Percentiles rank a stretch among this genome's conserved stretches.
Conservation (phyloP, 768 basidiomycete species). For the Lepiota brunneoincarnata region DNA sequence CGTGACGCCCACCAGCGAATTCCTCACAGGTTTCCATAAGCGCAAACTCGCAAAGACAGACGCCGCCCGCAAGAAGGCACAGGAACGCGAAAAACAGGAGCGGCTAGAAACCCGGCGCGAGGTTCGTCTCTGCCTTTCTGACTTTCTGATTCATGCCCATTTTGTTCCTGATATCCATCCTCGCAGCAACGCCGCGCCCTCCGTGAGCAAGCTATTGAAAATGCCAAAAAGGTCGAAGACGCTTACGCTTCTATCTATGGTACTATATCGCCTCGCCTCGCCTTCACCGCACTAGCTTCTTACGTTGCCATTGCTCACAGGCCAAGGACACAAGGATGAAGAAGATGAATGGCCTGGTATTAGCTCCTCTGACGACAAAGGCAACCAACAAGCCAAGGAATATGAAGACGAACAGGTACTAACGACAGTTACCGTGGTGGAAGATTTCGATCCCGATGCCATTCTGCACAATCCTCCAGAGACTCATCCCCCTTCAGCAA, state of each 20-base stretch:
- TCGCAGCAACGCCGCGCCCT: slow-evolving; percentile 73
- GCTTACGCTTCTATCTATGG: slow-evolving; percentile 60
- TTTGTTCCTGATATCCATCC: slow-evolving; percentile 11
- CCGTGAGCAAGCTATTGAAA: slow-evolving; percentile 73
- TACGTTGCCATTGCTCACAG: slow-evolving; percentile 11
- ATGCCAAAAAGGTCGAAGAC: slow-evolving; percentile 73
- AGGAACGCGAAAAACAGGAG: slow-evolving; percentile 74
- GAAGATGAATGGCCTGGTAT: slow-evolving; percentile 51
- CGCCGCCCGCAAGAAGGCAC: slow-evolving; percentile 67
- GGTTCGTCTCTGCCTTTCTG: slow-evolving; percentile 44
- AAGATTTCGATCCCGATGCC: slow-evolving; percentile 81
- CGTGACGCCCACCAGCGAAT: slow-evolving; percentile 56
- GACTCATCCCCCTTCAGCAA: slow-evolving; percentile 12
- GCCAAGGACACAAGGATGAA: slow-evolving; percentile 23
- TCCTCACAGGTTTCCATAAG: slow-evolving; percentile 91
- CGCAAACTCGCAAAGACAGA: slow-evolving; percentile 85
- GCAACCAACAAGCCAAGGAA: slow-evolving; percentile 55
- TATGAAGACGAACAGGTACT: slow-evolving; percentile 83
- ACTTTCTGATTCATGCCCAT: slow-evolving; percentile 13
- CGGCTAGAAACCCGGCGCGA: slow-evolving; percentile 73
- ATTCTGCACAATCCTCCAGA: slow-evolving; percentile 46
- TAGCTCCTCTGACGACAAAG: slow-evolving; percentile 25
- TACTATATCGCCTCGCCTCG: slow-evolving; percentile 21
- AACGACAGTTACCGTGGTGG: slow-evolving; percentile 88
- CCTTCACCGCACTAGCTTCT: slow-evolving; percentile 11